Conservation (phyloP, 257 asterid genomes). For the Nicotiana noctiflora region DNA sequence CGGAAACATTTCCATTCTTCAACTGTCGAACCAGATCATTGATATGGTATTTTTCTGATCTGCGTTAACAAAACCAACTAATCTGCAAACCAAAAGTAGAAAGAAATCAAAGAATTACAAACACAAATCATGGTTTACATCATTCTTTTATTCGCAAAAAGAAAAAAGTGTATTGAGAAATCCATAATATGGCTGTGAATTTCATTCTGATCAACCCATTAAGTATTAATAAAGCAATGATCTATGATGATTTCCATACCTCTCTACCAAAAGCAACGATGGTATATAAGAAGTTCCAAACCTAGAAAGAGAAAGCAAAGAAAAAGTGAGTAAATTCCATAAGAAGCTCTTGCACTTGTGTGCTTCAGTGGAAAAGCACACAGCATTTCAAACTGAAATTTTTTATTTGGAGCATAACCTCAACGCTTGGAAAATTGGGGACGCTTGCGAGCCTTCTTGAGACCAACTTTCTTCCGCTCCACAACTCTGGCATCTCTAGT, state of each 20-base stretch:
- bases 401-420: slow-evolving; percentile 21
- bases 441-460: slow-evolving; percentile 89
- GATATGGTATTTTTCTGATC: background rate
- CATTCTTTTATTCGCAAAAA: background rate
- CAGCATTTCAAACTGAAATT: background rate
- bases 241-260: background rate
- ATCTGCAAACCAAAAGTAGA: background rate
- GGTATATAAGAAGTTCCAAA: background rate
- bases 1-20: background rate
- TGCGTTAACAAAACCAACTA: background rate
- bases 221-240: background rate
- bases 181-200: background rate
- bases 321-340: background rate
- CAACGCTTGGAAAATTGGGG: slow-evolving; percentile 98
- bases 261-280: background rate
- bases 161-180: background rate
- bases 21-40: background rate
- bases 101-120: background rate
- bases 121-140: background rate
- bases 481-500: slow-evolving; percentile 91
- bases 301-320: background rate
- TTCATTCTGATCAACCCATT: background rate
- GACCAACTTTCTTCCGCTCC: slow-evolving; percentile 91
- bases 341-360: background rate
- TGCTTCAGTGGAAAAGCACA: background rate